These are phyloP conservation scores for Echeveria elegans DNA, from an alignment of 164 flowering plant species.

Conservation along the genomic window DNA sequence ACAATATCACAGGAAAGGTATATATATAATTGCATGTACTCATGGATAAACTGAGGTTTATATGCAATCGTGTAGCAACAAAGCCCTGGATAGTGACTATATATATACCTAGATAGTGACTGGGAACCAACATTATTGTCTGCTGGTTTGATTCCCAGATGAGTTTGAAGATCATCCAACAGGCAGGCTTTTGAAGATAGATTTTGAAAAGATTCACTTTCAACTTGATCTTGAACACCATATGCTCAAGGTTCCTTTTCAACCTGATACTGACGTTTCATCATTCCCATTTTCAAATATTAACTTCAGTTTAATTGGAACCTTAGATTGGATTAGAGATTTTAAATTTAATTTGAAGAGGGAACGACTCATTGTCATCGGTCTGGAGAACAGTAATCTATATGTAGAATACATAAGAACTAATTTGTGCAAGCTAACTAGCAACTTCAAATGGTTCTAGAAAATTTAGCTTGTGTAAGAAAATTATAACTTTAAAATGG, in stretches of 20 bases:
- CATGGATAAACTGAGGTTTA: neutral
- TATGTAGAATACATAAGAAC: no score
- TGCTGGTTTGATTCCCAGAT: neutral
- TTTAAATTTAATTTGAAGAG: no score
- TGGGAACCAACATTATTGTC: neutral
- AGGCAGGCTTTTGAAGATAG: neutral
- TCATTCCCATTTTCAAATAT: neutral
- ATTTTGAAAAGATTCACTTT: neutral
- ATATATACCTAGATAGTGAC: neutral
- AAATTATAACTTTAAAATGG: no score
- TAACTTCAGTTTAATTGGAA: neutral
- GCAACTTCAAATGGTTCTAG: neutral
- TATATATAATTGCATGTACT: neutral
- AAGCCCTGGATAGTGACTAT: no score
- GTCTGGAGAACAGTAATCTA: no score
- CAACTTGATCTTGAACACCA: neutral
- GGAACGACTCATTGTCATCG: no score
- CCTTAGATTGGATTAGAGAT: no score
- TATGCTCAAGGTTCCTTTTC: neutral
- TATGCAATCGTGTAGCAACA: neutral
- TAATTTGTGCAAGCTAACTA: neutral
- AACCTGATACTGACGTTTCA: neutral
- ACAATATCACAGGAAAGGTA: neutral
- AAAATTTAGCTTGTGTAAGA: neutral
- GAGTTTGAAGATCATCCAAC: neutral